Evolutionary conservation across 345 rosid genomes (phyloP), one percentile per base, ranked within the genome.

Genomic region (Eucalyptus brandiana): DNA sequence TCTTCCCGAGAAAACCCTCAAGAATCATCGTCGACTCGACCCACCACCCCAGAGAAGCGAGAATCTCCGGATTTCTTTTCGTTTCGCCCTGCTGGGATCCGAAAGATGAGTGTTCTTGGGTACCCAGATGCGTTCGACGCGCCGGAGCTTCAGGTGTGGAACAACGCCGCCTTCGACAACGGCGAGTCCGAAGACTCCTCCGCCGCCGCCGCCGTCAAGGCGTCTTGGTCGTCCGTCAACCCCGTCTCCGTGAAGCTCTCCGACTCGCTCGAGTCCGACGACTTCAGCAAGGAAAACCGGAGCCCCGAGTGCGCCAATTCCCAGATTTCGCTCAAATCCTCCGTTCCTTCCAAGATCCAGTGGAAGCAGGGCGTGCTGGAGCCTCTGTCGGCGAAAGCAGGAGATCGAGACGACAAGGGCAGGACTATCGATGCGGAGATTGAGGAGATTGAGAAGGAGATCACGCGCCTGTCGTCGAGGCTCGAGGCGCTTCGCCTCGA

Each of bases 141-240:
- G 48, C 91, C 94, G 6, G 94, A 95, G 87, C 94, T 97, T 50
- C 99, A 97, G 94, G 88, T 98, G 51, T 98, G 99, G 99, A 93
- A 95, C 95, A 98, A 97, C 90, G 99, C 96, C 8, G 96, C 98
- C 17, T 97, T 98, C 87, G 99, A 98, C 93, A 94, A 95, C 48
- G 96, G 95, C 14, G 96, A 92, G 37, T 92, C 94, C n/a, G 93
- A 93, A 86, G 93, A 92, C 48, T 88, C 87, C 48, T 88, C 87
- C n/a, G 4, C 83, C 60, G 65, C 94, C 19, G 86, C 90, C 45
- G 92, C 88, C 81, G 37, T 93, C 6, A 94, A 93, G 72, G 90
- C 89, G 48, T 93, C 98, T 87, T 95, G 95, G 96, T 87, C 93
- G 90, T 87, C 93, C 30, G 40, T 87, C 47, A 72, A 90, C 86